Evolutionary conservation across 1,284 basidiomycete species (phyloP), one percentile per base, ranked within the genome.

Genomic region (Sparassis latifolia): DNA sequence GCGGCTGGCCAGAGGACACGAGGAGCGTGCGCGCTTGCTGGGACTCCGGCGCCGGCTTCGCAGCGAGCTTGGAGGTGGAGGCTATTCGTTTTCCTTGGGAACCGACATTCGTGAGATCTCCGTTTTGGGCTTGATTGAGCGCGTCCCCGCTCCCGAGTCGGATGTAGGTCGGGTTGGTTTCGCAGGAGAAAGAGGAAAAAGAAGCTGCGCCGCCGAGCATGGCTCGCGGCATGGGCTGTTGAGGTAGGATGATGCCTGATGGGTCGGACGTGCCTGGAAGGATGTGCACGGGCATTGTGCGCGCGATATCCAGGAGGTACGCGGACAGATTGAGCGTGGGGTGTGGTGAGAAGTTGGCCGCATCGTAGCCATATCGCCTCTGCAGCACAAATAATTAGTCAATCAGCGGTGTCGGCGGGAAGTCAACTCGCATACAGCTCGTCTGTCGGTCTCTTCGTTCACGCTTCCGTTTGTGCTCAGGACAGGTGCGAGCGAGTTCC

Each of bases 81-180:
- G 62, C 43, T 38, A 47, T 53, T 44, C 52, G 41, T 47, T 48
- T 59, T 40, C 52, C 52, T 37, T 53, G 49, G n/a, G n/a, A 27
- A 20, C 6, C 27, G 20, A 20, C 20, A 20, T 20, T 20, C 20
- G 20, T 20, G 20, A 20, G 20, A 2, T 44, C 50, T 42, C 10
- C 57, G 42, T 35, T 62, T 56, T 30, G 47, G 56, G 49, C 65
- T 58, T 38, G 55, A 44, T 35, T 59, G 58, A 4, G 56, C 44
- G 2, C 57, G 32, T 42, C 46, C 54, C 49, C 37, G 58, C 48
- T 2, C 65, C 62, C 71, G 28, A 88, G 56, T 43, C 81, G 81
- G 49, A 97, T 71, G 78, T 92, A 97, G 30, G 83, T 81, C 2
- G 97, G 97, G 66, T 99, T 99, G 4, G 93, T 95, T 66, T 89